phyloP scores from a whole-genome alignment of 768 basidiomycete species.

The Psilocybe tampanensis region DNA sequence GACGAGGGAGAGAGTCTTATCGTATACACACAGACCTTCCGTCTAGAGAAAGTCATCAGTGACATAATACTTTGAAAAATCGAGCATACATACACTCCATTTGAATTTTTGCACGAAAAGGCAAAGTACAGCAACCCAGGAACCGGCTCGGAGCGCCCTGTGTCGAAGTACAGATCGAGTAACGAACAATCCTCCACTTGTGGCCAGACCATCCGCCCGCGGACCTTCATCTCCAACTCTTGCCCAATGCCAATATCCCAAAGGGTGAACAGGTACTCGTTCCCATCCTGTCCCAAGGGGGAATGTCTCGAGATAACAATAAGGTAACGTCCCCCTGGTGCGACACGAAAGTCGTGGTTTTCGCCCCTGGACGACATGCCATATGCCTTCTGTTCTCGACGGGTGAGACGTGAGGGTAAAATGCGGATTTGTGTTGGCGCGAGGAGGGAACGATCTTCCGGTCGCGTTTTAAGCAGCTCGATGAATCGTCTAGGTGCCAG shows the following conservation, averaged over 20 bases:
- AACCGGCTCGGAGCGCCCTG: too few species aligned
- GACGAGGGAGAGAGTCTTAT: too few species aligned
- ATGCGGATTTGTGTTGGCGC: background rate
- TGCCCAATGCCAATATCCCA: constrained; percentile 24
- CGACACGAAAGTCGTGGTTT: background rate
- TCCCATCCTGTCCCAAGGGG: background rate
- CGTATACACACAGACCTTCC: too few species aligned
- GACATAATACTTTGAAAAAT: too few species aligned
- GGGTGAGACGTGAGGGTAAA: background rate
- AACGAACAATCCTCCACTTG: too few species aligned
- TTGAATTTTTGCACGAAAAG: too few species aligned
- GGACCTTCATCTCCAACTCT: too few species aligned
- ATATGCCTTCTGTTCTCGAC: background rate
- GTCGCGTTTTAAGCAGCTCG: background rate
- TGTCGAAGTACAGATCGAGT: too few species aligned
- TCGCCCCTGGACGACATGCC: background rate
- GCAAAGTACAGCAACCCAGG: too few species aligned
- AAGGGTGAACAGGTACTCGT: background rate
- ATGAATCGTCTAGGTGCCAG: background rate
- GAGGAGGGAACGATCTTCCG: background rate
- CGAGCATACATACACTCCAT: too few species aligned
- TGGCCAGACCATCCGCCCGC: too few species aligned
- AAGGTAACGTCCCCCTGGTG: constrained; percentile 2
- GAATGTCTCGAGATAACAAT: background rate
- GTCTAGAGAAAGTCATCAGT: too few species aligned